Evolutionary conservation across 306 rosid species (phyloP).

Genomic region (Quercus bicolor): DNA sequence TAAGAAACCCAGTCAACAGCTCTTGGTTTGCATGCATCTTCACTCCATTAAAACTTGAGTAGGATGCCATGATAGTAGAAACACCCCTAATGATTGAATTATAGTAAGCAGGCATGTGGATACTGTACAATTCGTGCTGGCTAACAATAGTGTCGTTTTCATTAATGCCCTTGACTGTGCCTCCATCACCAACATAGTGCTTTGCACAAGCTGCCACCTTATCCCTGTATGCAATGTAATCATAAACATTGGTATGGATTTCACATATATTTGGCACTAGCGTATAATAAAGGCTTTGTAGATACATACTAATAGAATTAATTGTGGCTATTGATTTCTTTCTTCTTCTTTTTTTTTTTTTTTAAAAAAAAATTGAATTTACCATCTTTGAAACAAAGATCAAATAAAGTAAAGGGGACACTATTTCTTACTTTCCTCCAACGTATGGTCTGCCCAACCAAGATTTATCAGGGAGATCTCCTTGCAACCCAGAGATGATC

Average conservation of each 20-base stretch:
- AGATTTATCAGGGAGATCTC: not conserved
- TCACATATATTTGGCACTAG: not conserved
- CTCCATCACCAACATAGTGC: conserved; percentile 18
- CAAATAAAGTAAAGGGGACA: not conserved
- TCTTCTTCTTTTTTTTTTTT: no score
- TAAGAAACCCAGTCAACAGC: not conserved
- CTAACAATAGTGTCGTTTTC: conserved; percentile 1
- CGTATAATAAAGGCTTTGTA: no score
- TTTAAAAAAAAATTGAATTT: no score
- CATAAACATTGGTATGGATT: not conserved
- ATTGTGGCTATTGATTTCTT: no score
- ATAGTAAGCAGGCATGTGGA: conserved; percentile 17
- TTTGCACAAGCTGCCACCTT: conserved; percentile 7
- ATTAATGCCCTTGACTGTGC: not conserved
- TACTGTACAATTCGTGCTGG: not conserved
- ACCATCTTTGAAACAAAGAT: not conserved
- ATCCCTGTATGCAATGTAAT: not conserved
- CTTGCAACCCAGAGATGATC: conserved; percentile 8
- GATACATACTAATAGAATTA: no score
- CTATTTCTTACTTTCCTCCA: not conserved
- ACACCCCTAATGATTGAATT: conserved; percentile 2
- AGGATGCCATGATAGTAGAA: conserved; percentile 7
- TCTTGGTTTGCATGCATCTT: conserved; percentile 5
- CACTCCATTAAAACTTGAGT: conserved; percentile 8
- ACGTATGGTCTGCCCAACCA: not conserved